Conservation (phyloP, 192 early-diverging fungal genomes). For the Podila clonocystis region DNA sequence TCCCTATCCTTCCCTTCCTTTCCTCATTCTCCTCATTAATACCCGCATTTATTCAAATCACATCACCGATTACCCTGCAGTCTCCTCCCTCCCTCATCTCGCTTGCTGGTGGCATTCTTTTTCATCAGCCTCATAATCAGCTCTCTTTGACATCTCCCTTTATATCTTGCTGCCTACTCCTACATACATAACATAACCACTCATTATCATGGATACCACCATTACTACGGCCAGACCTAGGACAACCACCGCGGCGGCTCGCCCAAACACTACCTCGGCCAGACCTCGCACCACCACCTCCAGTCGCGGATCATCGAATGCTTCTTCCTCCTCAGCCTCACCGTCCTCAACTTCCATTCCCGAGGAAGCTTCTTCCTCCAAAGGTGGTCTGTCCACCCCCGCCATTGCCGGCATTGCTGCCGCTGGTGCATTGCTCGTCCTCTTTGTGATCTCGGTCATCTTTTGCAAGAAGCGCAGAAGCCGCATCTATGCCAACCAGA, state of each 20-base stretch:
- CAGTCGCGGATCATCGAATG: neutral
- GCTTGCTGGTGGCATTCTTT: neutral
- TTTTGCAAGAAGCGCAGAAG: constrained; percentile 27
- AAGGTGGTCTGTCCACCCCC: constrained; percentile 19
- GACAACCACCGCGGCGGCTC: neutral
- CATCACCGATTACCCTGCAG: neutral
- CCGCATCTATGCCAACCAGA: constrained; percentile 11
- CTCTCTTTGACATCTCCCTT: too few species aligned
- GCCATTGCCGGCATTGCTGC: constrained; percentile 46
- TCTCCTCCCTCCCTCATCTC: neutral
- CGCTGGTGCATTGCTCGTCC: constrained; percentile 24
- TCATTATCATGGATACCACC: neutral
- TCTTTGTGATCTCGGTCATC: constrained; percentile 30
- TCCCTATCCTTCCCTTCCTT: constrained; percentile 6
- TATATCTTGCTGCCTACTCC: neutral
- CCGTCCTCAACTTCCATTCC: constrained; percentile 3
- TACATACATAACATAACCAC: neutral
- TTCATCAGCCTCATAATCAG: neutral
- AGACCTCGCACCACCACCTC: neutral
- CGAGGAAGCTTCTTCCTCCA: neutral
- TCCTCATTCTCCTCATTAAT: neutral
- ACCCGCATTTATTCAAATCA: neutral
- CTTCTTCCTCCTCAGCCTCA: constrained; percentile 2
- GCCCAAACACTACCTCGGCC: neutral
- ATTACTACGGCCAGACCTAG: neutral